Percentiles rank a stretch among this genome's conserved stretches.
These are phyloP conservation scores for Rosellinia necatrix DNA, from an alignment of 2,329 filamentous ascomycete genomes.

Conservation along the genomic window DNA sequence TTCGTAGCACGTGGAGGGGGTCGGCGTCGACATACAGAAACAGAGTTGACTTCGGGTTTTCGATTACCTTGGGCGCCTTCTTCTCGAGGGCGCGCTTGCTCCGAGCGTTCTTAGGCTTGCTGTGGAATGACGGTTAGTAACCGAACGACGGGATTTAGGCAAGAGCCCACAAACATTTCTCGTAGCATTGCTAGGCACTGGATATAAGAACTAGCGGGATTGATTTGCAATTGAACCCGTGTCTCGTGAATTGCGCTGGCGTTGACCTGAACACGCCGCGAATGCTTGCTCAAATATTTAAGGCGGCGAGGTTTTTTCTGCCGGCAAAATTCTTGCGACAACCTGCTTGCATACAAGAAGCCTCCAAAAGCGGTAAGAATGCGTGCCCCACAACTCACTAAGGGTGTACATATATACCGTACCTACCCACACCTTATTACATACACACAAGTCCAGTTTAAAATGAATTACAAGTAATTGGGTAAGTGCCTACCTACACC, in stretches of 20 bases:
- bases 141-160: background rate
- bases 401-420: too few species aligned
- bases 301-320: constrained; percentile 27
- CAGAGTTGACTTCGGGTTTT: constrained; percentile 88
- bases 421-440: too few species aligned
- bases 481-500: too few species aligned
- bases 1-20: background rate
- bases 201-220: background rate
- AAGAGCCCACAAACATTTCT: constrained; percentile 34
- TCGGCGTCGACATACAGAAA: constrained; percentile 61
- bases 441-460: too few species aligned
- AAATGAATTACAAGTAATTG: too few species aligned
- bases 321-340: constrained; percentile 33
- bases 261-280: constrained; percentile 1
- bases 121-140: constrained; percentile 36
- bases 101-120: constrained; percentile 74
- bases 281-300: constrained; percentile 35
- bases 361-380: constrained; percentile 13
- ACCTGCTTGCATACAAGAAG: background rate
- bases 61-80: constrained; percentile 83
- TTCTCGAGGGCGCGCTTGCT: constrained; percentile 95
- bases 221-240: background rate
- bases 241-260: constrained; percentile 15
- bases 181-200: constrained; percentile 30
- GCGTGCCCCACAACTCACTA: background rate